Evolutionary conservation across 2,329 filamentous ascomycete species (phyloP), one percentile per base, ranked within the genome.

Genomic region (Bertia moriformis): DNA sequence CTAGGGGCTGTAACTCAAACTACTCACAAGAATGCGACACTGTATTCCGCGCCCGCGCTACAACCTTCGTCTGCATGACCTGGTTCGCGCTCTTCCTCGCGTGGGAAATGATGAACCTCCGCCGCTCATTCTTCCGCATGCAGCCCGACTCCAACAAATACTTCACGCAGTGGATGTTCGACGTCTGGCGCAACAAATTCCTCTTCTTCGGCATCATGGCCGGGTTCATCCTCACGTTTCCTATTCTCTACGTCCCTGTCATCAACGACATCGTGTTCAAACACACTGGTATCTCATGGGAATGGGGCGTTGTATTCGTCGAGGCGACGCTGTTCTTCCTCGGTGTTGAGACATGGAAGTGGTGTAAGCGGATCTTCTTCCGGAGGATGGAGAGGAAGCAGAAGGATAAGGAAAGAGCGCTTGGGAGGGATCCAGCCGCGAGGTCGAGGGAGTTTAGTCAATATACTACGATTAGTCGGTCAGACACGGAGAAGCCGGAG

Each of bases 11-110:
- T 55, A 84, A 84, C 59, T 63, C 71, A 35, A 46, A 46, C 10
- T 76, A 75, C 52, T 62, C 54, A 33, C 50, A 60, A 12, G 51
- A 55, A 4, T 84, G 80, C 52, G 67, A 75, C 19, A 66, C 66
- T 0, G 75, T 83, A 4, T 84, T 80, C 65, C 74, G 76, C 14
- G 81, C 80, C 0, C 74, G 82, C 13, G 78, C 78, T 1, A 83
- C 82, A 0, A 80, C 75, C 3, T 86, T 86, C 50, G 78, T 77
- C 20, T 81, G 73, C 46, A 65, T 86, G 39, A 86, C 80, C 0
- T 86, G 81, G 80, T 80, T 79, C 47, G 78, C 79, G 1, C 67
- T 86, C 14, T 83, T 86, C 61, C 65, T 84, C 4, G 82, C 83
- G 0, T 87, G 82, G 82, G 80, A 87, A 54, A 80, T 84, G 69